Evolutionary conservation across 495 filamentous ascomycete genomes (phyloP).

Genomic region (Cercophora scortea): DNA sequence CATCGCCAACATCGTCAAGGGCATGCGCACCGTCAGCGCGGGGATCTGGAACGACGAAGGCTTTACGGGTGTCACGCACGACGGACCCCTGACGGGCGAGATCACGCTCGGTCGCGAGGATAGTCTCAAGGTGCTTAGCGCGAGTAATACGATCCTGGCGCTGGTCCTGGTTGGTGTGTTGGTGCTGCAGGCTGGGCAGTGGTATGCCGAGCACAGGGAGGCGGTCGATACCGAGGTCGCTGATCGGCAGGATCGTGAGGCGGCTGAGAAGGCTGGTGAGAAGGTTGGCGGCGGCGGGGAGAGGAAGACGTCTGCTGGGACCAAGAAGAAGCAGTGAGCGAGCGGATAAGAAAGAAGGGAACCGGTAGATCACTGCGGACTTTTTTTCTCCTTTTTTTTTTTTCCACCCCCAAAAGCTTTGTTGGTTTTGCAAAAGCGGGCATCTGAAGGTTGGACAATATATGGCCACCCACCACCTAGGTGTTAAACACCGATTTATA

Average conservation of each 20-base stretch:
- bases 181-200: conserved; percentile 93
- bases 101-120: conserved; percentile 66
- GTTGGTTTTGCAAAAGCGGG: too few species aligned
- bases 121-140: conserved; percentile 80
- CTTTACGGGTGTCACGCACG: conserved; percentile 34
- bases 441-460: too few species aligned
- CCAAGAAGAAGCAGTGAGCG: background rate
- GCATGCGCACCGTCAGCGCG: conserved; percentile 66
- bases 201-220: conserved; percentile 96
- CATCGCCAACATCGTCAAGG: conserved; percentile 90
- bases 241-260: conserved; percentile 48
- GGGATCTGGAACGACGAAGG: conserved; percentile 47
- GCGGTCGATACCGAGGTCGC: conserved; percentile 55
- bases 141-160: conserved; percentile 91
- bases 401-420: too few species aligned
- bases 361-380: too few species aligned
- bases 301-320: background rate
- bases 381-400: too few species aligned
- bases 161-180: conserved; percentile 85
- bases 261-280: conserved; percentile 31
- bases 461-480: too few species aligned
- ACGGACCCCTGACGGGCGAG: conserved; percentile 32
- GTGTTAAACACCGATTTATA: too few species aligned
- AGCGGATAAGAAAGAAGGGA: background rate
- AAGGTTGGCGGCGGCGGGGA: background rate